Conservation (phyloP, 2,329 filamentous ascomycete genomes). For the Chaetomium globosum region DNA sequence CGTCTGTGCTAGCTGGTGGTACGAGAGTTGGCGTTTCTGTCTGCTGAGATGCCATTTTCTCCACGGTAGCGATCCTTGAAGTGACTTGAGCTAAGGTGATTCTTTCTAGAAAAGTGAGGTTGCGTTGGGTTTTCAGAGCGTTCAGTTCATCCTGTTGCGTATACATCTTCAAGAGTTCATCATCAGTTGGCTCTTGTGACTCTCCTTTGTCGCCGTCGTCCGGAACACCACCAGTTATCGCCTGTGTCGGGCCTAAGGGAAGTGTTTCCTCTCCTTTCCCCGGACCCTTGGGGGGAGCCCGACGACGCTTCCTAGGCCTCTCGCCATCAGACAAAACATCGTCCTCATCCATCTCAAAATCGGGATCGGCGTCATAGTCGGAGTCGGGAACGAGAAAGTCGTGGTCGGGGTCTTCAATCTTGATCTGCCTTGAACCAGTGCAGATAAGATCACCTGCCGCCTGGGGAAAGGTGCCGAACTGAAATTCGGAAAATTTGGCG, state of each 20-base stretch:
- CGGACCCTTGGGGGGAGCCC: neutral
- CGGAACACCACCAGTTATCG: neutral
- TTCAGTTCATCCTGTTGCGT: neutral
- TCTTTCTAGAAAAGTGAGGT: neutral
- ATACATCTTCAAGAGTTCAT: neutral
- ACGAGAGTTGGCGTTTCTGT: neutral
- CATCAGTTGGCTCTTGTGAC: neutral
- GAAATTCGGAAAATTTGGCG: neutral
- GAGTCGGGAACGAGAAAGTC: neutral
- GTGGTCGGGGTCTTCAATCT: neutral
- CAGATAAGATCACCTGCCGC: conserved; percentile 3
- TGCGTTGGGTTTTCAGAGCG: neutral
- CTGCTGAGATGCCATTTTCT: neutral
- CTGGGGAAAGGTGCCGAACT: neutral
- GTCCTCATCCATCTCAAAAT: conserved; percentile 7
- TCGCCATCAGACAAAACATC: conserved; percentile 9
- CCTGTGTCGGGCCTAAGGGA: neutral
- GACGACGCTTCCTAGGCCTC: neutral
- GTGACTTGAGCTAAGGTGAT: neutral
- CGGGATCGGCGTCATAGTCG: neutral
- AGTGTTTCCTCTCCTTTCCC: neutral
- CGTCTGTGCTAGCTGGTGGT: neutral
- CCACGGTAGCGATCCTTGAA: neutral
- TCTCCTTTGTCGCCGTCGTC: neutral
- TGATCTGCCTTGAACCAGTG: neutral